Evolutionary conservation across 2,329 filamentous ascomycete species (phyloP).

Genomic region (Blastomyces parvus): DNA sequence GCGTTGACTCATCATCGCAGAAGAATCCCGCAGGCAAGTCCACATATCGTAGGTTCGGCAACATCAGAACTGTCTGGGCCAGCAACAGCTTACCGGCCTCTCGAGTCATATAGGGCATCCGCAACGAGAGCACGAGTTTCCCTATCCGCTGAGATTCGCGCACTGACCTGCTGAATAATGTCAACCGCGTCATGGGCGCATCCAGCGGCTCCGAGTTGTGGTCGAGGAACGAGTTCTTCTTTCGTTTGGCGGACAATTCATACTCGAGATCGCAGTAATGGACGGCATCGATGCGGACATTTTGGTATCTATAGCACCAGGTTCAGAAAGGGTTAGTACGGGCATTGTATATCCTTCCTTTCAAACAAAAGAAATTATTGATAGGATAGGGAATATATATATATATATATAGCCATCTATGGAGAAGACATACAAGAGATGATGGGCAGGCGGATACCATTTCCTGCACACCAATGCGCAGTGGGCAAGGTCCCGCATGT

Average conservation of each 20-base stretch:
- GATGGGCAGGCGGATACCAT: constrained; percentile 56
- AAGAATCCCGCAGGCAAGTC: constrained; percentile 86
- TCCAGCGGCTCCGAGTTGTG: constrained; percentile 74
- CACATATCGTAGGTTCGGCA: constrained; percentile 77
- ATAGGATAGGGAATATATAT: too few species aligned
- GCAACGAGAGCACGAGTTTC: constrained; percentile 64
- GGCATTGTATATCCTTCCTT: neutral
- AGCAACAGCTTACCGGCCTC: constrained; percentile 77
- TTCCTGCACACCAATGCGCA: constrained; percentile 63
- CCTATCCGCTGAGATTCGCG: constrained; percentile 66
- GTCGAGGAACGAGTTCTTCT: constrained; percentile 61
- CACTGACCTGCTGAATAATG: constrained; percentile 70
- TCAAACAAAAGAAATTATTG: neutral
- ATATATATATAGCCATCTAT: neutral
- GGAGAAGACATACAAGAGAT: constrained; percentile 51
- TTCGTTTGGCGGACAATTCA: constrained; percentile 67
- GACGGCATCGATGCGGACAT: constrained; percentile 84
- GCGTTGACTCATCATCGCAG: constrained; percentile 64
- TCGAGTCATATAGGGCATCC: constrained; percentile 89
- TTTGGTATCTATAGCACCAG: constrained; percentile 56
- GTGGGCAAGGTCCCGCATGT: constrained; percentile 76
- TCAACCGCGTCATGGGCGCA: constrained; percentile 63
- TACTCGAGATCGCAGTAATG: constrained; percentile 90
- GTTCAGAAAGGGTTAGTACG: neutral
- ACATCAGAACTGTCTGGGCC: constrained; percentile 72